Evolutionary conservation across 306 rosid species (phyloP), one percentile per base, ranked within the genome.

Genomic region (Oxytropis ochrocephala): DNA sequence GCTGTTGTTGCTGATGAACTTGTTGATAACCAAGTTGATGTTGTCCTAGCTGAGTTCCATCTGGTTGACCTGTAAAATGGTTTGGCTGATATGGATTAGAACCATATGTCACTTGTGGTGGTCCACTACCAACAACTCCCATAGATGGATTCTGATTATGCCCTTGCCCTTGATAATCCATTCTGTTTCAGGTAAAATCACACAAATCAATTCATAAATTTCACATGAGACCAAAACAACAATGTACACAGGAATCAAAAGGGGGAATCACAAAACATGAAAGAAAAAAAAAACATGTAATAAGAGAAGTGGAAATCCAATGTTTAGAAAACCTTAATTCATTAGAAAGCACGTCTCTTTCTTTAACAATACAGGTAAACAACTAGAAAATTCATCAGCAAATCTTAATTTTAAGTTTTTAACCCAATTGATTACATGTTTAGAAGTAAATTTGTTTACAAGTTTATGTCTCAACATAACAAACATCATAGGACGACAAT

Each of bases 11-110:
- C 81, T 82, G 86, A 50, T 82, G 86, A 64, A 82, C 67, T 27
- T 82, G 84, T 74, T 82, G 84, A 79, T 82, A 79, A 72, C 79
- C 84, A 55, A 84, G 89, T 49, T 88, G 89, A 60, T 86, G 91
- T 30, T 88, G 91, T 4, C 84, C 84, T 38, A 82, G 56, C 79
- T 82, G 87, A 79, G 77, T 53, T 71, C 85, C 83, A 8, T 70
- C 53, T 53, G 86, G 79, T 49, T 85, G 89, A 82, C 85, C 73
- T 8, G 68, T 47, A 9, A 78, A 38, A 66, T 75, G 86, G 60
- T 56, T 75, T n/a, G 58, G 60, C 21, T 74, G 78, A 46, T 78
- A 82, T 17, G 86, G 83, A 50, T 79, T 79, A 21, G 77, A 60
- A 49, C 81, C 81, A 33, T 79, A 82, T 0, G 79, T 10, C 68